phyloP scores from a whole-genome alignment of 73 alveolate species.

The Diophrys appendiculata region DNA sequence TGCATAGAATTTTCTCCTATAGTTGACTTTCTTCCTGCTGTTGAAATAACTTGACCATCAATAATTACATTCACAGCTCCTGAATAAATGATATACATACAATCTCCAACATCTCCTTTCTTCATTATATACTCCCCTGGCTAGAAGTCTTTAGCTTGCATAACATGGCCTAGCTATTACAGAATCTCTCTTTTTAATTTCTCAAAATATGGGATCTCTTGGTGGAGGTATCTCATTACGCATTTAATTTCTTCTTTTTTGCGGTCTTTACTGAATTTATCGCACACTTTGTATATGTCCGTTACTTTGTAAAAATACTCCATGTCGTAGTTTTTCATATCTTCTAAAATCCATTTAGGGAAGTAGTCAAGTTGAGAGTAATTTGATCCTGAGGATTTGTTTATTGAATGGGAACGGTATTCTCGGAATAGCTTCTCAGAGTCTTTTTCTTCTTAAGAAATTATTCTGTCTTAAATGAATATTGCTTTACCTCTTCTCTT shows the following conservation, averaged over 20 bases:
- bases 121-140: conserved; percentile 25
- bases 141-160: background rate
- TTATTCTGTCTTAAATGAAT: too few relatives aligned
- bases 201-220: background rate
- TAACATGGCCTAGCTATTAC: background rate
- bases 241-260: background rate
- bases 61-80: conserved; percentile 34
- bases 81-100: conserved; percentile 38
- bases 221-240: background rate
- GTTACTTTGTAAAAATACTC: background rate
- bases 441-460: too few relatives aligned
- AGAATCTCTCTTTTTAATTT: background rate
- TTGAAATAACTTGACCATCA: conserved; percentile 38
- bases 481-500: too few relatives aligned
- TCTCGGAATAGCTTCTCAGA: too few relatives aligned
- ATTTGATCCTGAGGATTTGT: too few relatives aligned
- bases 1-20: conserved; percentile 50
- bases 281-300: background rate
- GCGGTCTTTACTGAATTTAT: background rate
- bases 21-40: conserved; percentile 10
- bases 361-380: background rate
- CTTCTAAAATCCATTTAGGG: background rate
- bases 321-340: background rate
- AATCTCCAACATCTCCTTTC: conserved; percentile 49
- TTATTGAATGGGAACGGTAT: too few relatives aligned